Conservation (phyloP, 2,329 filamentous ascomycete species). For the Penicillium sp. region DNA sequence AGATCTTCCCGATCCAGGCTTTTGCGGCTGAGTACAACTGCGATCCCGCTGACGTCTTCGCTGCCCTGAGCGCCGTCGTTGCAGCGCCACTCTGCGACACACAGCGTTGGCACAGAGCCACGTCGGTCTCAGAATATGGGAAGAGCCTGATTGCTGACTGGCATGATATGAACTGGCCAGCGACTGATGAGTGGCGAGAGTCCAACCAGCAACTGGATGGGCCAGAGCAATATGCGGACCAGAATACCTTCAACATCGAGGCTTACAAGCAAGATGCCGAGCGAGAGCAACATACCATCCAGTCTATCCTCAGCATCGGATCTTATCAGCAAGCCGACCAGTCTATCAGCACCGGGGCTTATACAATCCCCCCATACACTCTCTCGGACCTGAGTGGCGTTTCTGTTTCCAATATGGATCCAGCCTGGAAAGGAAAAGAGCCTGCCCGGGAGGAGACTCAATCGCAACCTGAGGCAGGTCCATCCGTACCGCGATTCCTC, state of each 20-base stretch:
- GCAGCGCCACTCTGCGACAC: constrained; percentile 16
- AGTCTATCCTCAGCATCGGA: too few species aligned
- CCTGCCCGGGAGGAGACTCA: not conserved
- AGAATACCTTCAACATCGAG: too few species aligned
- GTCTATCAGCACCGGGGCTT: too few species aligned
- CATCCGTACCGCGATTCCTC: not conserved
- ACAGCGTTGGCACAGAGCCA: not conserved
- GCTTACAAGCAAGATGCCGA: too few species aligned
- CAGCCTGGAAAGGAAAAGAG: too few species aligned
- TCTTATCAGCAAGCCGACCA: too few species aligned
- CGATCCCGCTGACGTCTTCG: constrained; percentile 14
- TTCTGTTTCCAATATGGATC: too few species aligned
- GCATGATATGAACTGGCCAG: not conserved
- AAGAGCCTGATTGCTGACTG: constrained; percentile 7
- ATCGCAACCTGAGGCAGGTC: not conserved
- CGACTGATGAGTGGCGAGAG: not conserved
- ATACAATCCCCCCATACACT: too few species aligned
- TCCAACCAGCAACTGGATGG: too few species aligned
- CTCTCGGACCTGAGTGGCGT: too few species aligned
- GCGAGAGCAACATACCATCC: too few species aligned
- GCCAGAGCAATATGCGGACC: too few species aligned
- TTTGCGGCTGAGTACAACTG: constrained; percentile 28
- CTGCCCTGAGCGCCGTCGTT: constrained; percentile 22
- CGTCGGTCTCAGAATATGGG: constrained; percentile 2
- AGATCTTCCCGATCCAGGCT: constrained; percentile 23